A percentile compares a stretch with the other conserved stretches of the same genome.
Conservation (phyloP, 1,284 basidiomycete species). For the Hemileia vastatrix region DNA sequence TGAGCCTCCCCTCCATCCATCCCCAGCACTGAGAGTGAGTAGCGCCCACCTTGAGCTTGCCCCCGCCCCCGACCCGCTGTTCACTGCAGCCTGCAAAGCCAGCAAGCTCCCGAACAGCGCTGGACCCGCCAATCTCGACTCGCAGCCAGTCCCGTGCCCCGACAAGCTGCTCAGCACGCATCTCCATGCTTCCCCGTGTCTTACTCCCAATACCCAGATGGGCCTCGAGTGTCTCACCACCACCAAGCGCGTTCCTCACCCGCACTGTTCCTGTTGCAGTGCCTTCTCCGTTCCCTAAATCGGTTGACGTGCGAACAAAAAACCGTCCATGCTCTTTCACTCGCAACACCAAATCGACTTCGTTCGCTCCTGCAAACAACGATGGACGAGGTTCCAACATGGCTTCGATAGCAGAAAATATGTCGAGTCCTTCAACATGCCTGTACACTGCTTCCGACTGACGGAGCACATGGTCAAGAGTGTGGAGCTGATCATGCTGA, state of each 20-base stretch:
- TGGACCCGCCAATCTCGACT: conserved; percentile 57
- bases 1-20: conserved; percentile 34
- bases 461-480: conserved; percentile 59
- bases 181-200: conserved; percentile 72
- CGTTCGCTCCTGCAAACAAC: conserved; percentile 54
- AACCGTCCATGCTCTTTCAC: conserved; percentile 68
- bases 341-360: conserved; percentile 75
- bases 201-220: conserved; percentile 76
- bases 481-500: conserved; percentile 41
- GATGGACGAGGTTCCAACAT: conserved; percentile 59
- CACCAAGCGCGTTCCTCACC: conserved; percentile 79
- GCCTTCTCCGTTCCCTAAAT: conserved; percentile 88
- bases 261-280: conserved; percentile 72
- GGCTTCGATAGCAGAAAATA: conserved; percentile 64
- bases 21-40: conserved; percentile 22
- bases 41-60: conserved; percentile 56
- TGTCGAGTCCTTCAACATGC: conserved; percentile 59
- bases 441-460: conserved; percentile 59
- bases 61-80: conserved; percentile 57
- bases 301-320: conserved; percentile 76
- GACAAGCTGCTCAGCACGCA: conserved; percentile 55
- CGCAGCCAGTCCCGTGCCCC: conserved; percentile 44
- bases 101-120: conserved; percentile 59
- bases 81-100: conserved; percentile 62
- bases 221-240: conserved; percentile 78